phyloP scores from a whole-genome alignment of 352 stramenopile species.

The Blastocystis sp. region DNA sequence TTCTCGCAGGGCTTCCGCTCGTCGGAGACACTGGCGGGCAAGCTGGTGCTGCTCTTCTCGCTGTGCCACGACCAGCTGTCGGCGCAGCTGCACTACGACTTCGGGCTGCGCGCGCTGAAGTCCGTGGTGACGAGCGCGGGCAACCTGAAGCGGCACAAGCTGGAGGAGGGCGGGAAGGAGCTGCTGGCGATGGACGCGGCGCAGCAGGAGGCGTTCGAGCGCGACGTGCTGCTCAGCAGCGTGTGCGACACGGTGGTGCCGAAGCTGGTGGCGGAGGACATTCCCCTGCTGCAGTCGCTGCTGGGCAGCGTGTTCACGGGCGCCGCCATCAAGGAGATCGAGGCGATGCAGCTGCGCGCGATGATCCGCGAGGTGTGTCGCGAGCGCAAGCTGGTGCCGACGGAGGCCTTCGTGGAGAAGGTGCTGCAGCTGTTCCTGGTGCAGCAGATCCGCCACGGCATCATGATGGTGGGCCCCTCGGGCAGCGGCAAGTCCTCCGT shows the following conservation, averaged over 20 bases:
- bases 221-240: conserved; percentile 89
- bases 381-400: conserved; percentile 81
- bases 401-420: conserved; percentile 93
- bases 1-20: conserved; percentile 98
- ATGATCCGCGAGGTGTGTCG: conserved; percentile 88
- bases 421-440: conserved; percentile 97
- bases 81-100: conserved; percentile 99
- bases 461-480: conserved; percentile 96
- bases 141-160: conserved; percentile 86
- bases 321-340: conserved; percentile 79
- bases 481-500: conserved; percentile 92
- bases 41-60: conserved; percentile 96
- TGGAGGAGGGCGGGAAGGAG: conserved; percentile 72
- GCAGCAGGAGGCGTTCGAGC: conserved; percentile 79
- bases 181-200: not conserved
- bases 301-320: conserved; percentile 94
- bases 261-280: conserved; percentile 95
- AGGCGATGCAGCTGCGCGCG: conserved; percentile 82
- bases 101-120: conserved; percentile 97
- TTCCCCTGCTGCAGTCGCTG: conserved; percentile 91
- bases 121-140: conserved; percentile 95
- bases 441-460: conserved; percentile 90
- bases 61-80: conserved; percentile 95
- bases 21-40: conserved; percentile 90
- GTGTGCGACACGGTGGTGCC: conserved; percentile 97